phyloP scores from a whole-genome alignment of 1,284 basidiomycete species.

The Termitomyces sp. region DNA sequence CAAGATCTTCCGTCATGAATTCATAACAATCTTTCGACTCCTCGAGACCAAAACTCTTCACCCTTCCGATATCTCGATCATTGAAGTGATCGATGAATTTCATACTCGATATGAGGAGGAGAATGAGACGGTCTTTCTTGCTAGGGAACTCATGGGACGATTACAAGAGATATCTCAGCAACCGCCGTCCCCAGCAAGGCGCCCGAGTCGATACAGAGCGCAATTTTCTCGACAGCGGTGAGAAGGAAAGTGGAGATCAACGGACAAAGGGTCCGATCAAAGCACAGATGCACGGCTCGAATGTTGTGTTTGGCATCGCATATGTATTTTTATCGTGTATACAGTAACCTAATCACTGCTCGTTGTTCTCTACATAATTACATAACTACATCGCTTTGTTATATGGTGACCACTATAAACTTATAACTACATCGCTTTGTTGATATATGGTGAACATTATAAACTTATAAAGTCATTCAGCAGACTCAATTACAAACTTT shows the following conservation, averaged over 20 bases:
- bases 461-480: no score
- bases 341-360: no score
- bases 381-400: no score
- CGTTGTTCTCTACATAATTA: no score
- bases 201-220: slow-evolving; percentile 25
- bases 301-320: slow-evolving; percentile 4
- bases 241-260: not conserved
- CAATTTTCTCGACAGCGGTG: slow-evolving; percentile 9
- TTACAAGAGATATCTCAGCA: slow-evolving; percentile 42
- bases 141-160: slow-evolving; percentile 50
- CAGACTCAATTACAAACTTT: no score
- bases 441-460: no score
- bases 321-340: slow-evolving; percentile 20
- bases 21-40: slow-evolving; percentile 55
- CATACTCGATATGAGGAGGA: slow-evolving; percentile 56
- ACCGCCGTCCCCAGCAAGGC: slow-evolving; percentile 18
- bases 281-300: no score
- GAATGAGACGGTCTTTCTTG: slow-evolving; percentile 57
- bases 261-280: no score
- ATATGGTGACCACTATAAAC: no score
- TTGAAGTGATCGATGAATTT: slow-evolving; percentile 48
- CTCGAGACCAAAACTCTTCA: slow-evolving; percentile 40
- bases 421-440: no score
- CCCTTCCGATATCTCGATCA: slow-evolving; percentile 49
- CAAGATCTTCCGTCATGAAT: slow-evolving; percentile 54